Evolutionary conservation across 176 grass and related monocot genomes (phyloP).

Genomic region (Olyra latifolia): DNA sequence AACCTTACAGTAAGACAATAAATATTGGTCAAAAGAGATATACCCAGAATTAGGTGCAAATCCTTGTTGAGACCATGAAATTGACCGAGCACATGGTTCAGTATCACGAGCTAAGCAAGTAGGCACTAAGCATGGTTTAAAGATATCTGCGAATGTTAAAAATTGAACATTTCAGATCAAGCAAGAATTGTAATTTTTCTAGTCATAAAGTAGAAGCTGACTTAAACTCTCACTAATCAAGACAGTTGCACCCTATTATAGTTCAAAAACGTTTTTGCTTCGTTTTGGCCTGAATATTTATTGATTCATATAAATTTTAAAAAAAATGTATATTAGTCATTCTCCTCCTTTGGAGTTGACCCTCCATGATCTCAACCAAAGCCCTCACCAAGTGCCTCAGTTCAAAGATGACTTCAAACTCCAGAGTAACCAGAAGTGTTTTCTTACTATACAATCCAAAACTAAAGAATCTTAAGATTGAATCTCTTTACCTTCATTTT

Average conservation of each 20-base stretch:
- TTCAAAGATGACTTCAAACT: neutral
- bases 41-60: conserved; percentile 83
- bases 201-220: conserved; percentile 10
- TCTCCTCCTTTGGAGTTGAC: neutral
- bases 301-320: neutral
- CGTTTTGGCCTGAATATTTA: neutral
- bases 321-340: neutral
- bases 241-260: conserved; percentile 1
- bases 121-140: conserved; percentile 74
- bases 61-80: conserved; percentile 87
- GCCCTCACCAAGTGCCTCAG: neutral
- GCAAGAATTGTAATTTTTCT: conserved; percentile 1
- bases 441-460: conserved; percentile 7
- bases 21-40: neutral
- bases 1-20: neutral
- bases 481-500: neutral
- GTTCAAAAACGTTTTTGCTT: neutral
- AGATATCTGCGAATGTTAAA: conserved; percentile 61
- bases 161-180: conserved; percentile 19
- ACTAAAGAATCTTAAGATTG: neutral
- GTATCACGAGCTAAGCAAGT: conserved; percentile 62
- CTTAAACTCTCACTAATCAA: conserved; percentile 22
- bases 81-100: conserved; percentile 67
- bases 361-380: neutral
- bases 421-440: neutral